A percentile compares a stretch with the other conserved stretches of the same genome.
Conservation (phyloP, 495 filamentous ascomycete species). For the Arthonia radiata region DNA sequence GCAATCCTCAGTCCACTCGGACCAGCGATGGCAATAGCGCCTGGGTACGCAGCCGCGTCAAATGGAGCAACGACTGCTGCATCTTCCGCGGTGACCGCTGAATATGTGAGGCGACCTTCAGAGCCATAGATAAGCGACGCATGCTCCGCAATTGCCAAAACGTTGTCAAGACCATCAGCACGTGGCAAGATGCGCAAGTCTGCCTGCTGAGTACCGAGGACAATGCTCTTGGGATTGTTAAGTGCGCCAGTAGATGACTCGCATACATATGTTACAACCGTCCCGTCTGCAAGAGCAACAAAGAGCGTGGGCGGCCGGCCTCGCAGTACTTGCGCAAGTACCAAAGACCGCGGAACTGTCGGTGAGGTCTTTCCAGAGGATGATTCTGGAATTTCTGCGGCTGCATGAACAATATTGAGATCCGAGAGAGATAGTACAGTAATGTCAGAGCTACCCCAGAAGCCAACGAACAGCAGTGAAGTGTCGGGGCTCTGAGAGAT, state of each 20-base stretch:
- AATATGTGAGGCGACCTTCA: constrained; percentile 75
- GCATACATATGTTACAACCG: constrained; percentile 67
- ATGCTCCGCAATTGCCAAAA: constrained; percentile 86
- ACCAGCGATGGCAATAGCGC: constrained; percentile 58
- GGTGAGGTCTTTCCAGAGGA: constrained; percentile 31
- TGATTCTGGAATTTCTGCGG: too few relatives aligned
- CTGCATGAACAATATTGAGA: too few relatives aligned
- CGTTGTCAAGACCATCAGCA: constrained; percentile 38
- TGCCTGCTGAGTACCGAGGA: constrained; percentile 68
- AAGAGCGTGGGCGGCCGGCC: constrained; percentile 50
- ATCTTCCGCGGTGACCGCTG: constrained; percentile 79
- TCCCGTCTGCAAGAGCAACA: constrained; percentile 83
- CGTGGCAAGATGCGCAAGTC: constrained; percentile 52
- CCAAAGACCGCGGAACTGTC: constrained; percentile 61
- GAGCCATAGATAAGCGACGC: constrained; percentile 77
- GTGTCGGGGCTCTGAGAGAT: constrained; percentile 1
- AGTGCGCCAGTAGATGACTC: constrained; percentile 30
- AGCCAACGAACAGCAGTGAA: constrained; percentile 47
- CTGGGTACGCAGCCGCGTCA: constrained; percentile 55
- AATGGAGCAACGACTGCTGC: constrained; percentile 61
- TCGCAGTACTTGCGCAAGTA: constrained; percentile 44
- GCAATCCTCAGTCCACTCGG: constrained; percentile 54
- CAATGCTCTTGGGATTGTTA: constrained; percentile 48
- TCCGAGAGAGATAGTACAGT: constrained; percentile 40
- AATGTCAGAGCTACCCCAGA: constrained; percentile 55